Base-by-base conservation (phyloP, 495 filamentous ascomycete genomes). In the Annulohypoxylon nitens region DNA sequence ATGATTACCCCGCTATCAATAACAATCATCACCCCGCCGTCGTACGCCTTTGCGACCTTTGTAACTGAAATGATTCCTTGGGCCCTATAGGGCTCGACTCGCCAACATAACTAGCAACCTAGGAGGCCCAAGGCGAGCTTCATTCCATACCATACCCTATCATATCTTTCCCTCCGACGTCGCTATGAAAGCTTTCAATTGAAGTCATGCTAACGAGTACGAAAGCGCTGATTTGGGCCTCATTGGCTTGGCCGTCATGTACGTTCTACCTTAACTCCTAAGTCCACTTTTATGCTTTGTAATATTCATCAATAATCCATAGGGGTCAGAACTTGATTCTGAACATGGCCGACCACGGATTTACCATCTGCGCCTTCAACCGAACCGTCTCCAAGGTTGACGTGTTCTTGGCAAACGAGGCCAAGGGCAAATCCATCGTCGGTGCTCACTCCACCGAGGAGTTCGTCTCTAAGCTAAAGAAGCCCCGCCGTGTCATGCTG, bases 171-270 rank as follows among this genome's bases (percentile, higher is more conserved):
- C 61, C 59, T 64, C 60, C 71, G 43, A 66, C 41, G 36, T 59
- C 70, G 64, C 57, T 70, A 51, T 41, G n/a, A 39, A 45, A 43
- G 23, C 57, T 51, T 20, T 64, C 68, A 71, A 18, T 73, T 75
- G 70, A 68, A 79, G 76, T 37, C 75, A 81, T 87, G 82, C 85
- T 88, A 82, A 88, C 80, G 64, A 76, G 80, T 79, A 68, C 76
- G 68, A 73, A 84, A 89, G 87, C 80, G 89, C 87, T 87, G 92
- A 99, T 91, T 94, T 99, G 86, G 96, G 96, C 89, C 94, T 99
- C 81, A 98, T 99, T 84, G 96, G 96, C 91, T 89, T 99, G 88
- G 96, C 97, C 84, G 95, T 99, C 79, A 98, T 99, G 96, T 89
- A 85, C 80, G 86, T 83, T 76, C 26, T 34, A 23, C 26, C 51